Percentiles rank a stretch among this genome's conserved stretches.
These are phyloP conservation scores for Pyrenophora tritici-repentis DNA, from an alignment of 2,329 filamentous ascomycete genomes.

Conservation along the genomic window DNA sequence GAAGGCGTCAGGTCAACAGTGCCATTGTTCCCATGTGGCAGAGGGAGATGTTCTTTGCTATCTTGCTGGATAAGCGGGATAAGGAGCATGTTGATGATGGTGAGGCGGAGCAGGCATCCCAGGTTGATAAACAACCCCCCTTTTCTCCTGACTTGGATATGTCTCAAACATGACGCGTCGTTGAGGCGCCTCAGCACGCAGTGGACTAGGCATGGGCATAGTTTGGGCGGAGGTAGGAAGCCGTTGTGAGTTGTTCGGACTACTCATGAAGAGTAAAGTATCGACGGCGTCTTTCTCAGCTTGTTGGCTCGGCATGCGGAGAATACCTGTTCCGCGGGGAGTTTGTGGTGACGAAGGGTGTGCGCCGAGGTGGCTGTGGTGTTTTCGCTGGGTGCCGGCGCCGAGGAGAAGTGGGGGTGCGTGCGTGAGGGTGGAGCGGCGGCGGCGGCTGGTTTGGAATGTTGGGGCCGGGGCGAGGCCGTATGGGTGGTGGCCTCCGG, in stretches of 20 bases:
- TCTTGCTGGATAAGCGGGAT: constrained; percentile 35
- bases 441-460: constrained; percentile 40
- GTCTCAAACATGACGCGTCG: constrained; percentile 47
- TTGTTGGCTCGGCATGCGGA: constrained; percentile 72
- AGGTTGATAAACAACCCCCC: constrained; percentile 25
- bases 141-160: constrained; percentile 34
- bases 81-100: constrained; percentile 31
- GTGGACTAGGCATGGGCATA: constrained; percentile 37
- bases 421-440: constrained; percentile 42
- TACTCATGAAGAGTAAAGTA: constrained; percentile 80
- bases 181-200: constrained; percentile 36
- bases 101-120: constrained; percentile 30
- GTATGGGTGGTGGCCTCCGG: constrained; percentile 26
- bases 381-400: constrained; percentile 32
- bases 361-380: constrained; percentile 38
- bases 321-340: constrained; percentile 53
- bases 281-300: constrained; percentile 81
- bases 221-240: constrained; percentile 33
- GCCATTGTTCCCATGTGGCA: too few relatives aligned
- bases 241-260: constrained; percentile 67
- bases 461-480: constrained; percentile 43
- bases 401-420: constrained; percentile 40
- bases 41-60: too few relatives aligned
- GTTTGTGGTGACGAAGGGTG: constrained; percentile 36
- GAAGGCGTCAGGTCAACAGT: background rate